Evolutionary conservation across 305 asterid genomes (phyloP).

Genomic region (Lippia alba): DNA sequence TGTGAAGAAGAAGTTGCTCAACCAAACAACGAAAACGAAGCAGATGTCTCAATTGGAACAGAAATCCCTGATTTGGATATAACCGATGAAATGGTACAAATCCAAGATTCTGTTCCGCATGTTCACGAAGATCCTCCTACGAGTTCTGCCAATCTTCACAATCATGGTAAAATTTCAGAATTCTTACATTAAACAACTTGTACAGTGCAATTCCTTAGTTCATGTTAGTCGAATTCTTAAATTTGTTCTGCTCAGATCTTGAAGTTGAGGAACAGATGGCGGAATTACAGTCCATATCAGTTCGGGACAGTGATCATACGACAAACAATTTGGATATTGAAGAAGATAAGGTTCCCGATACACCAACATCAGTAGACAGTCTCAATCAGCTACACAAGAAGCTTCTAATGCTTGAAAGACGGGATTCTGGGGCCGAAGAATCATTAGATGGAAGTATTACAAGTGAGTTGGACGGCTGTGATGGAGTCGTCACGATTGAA

Average conservation of each 20-base stretch:
- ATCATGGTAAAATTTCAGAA: constrained; percentile 53
- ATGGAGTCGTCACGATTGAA: constrained; percentile 64
- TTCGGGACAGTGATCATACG: constrained; percentile 43
- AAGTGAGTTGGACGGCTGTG: constrained; percentile 79
- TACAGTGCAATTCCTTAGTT: neutral
- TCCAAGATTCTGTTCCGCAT: constrained; percentile 43
- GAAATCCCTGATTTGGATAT: constrained; percentile 89
- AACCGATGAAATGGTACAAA: constrained; percentile 60
- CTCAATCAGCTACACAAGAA: constrained; percentile 67
- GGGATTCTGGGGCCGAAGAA: constrained; percentile 73
- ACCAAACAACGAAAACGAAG: constrained; percentile 67
- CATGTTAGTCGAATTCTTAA: constrained; percentile 6
- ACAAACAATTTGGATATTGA: constrained; percentile 30
- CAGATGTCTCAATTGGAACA: constrained; percentile 92
- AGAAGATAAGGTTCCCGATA: constrained; percentile 45
- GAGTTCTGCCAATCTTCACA: constrained; percentile 39
- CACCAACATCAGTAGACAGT: constrained; percentile 70
- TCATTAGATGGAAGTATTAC: constrained; percentile 87
- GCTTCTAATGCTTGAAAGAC: constrained; percentile 61
- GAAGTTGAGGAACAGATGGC: constrained; percentile 46
- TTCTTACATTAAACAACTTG: constrained; percentile 19
- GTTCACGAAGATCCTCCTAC: constrained; percentile 49
- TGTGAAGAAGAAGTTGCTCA: constrained; percentile 63
- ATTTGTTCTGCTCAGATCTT: constrained; percentile 47
- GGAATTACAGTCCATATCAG: constrained; percentile 47